These are phyloP conservation scores for Hyphodiscus sp. DNA, from an alignment of 2,329 filamentous ascomycete species.

Conservation along the genomic window DNA sequence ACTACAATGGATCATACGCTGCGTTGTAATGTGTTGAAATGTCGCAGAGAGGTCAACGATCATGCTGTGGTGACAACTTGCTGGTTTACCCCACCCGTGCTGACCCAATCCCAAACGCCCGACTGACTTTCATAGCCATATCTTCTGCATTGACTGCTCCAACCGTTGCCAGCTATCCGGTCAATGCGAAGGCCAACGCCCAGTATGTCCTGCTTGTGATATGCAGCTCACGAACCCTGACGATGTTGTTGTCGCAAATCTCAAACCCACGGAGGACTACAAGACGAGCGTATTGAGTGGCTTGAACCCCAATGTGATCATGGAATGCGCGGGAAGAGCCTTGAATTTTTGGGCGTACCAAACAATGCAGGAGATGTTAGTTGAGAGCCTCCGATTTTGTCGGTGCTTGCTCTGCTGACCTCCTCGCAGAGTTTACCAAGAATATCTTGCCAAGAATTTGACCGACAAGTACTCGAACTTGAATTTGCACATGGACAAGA, in stretches of 20 bases:
- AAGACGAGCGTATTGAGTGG: constrained; percentile 83
- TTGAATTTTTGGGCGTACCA: constrained; percentile 86
- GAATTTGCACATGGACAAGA: constrained; percentile 62
- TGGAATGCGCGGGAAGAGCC: constrained; percentile 78
- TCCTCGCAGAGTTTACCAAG: constrained; percentile 61
- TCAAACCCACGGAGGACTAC: constrained; percentile 82
- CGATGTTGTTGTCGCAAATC: constrained; percentile 63
- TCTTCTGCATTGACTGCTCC: constrained; percentile 76
- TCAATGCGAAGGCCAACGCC: constrained; percentile 44
- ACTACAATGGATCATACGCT: constrained; percentile 64
- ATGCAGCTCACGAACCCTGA: constrained; percentile 62
- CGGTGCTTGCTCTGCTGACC: constrained; percentile 23
- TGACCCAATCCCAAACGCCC: neutral
- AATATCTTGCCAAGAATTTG: constrained; percentile 64
- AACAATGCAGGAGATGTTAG: constrained; percentile 73
- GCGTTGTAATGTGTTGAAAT: constrained; percentile 75
- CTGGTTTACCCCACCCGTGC: constrained; percentile 47
- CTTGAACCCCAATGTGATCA: constrained; percentile 70
- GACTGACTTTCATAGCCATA: constrained; percentile 51
- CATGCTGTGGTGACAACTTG: constrained; percentile 83
- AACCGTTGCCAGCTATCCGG: constrained; percentile 52
- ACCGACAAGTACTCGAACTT: constrained; percentile 64
- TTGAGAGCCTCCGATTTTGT: neutral
- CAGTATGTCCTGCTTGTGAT: constrained; percentile 69
- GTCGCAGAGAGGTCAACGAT: constrained; percentile 61